Conservation (phyloP, 176 grass and related monocot genomes). For the Canna indica region DNA sequence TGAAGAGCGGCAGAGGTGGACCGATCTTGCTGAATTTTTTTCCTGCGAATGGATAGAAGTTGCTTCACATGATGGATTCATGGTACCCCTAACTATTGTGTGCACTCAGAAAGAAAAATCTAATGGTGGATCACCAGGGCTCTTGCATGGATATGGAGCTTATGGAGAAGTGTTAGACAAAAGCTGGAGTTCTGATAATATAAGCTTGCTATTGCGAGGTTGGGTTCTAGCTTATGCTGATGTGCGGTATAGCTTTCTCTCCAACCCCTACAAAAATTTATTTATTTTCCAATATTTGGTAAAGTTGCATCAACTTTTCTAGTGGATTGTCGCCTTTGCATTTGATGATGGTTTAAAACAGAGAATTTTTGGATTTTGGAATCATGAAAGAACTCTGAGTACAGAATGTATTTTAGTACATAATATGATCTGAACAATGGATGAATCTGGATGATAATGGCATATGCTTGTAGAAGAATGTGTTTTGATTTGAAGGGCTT, state of each 20-base stretch:
- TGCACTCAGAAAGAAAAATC: constrained; percentile 30
- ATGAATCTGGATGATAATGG: neutral
- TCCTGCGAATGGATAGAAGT: constrained; percentile 59
- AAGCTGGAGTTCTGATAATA: constrained; percentile 80
- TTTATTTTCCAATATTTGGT: neutral
- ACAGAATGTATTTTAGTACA: neutral
- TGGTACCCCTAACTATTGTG: constrained; percentile 58
- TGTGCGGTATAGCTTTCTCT: constrained; percentile 50
- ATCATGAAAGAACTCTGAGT: no score
- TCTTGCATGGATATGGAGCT: constrained; percentile 87
- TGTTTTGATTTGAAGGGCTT: neutral
- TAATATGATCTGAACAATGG: neutral
- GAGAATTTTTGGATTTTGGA: neutral
- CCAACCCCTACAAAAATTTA: neutral
- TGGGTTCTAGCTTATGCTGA: constrained; percentile 94
- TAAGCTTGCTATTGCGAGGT: constrained; percentile 75
- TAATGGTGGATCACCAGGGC: constrained; percentile 48
- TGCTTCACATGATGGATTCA: constrained; percentile 59
- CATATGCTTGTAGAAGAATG: neutral
- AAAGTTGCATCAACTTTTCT: neutral
- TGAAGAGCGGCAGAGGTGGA: constrained; percentile 37
- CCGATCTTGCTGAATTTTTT: constrained; percentile 59
- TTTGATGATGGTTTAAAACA: neutral
- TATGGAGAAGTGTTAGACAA: constrained; percentile 94
- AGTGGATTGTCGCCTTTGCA: neutral